A percentile compares a stretch with the other conserved stretches of the same genome.
phyloP scores from a whole-genome alignment of 208 protist species.

The Vickermania spadyakhi region DNA sequence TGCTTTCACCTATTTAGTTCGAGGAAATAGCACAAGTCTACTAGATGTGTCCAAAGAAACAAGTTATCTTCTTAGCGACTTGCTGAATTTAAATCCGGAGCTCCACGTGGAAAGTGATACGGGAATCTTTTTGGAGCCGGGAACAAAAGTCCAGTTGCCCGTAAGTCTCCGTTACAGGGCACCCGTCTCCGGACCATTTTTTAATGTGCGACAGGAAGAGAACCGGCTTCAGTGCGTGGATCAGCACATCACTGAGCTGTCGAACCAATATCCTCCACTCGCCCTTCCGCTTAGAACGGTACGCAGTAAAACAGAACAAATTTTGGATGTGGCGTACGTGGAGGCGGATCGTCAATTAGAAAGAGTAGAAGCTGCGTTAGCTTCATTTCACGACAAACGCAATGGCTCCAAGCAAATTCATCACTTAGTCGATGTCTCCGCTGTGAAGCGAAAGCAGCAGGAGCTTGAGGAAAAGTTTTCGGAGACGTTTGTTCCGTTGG shows the following conservation, averaged over 20 bases:
- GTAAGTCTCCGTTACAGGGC: conserved; percentile 8
- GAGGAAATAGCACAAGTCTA: background rate
- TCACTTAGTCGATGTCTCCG: conserved; percentile 45
- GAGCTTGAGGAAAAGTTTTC: too few species aligned
- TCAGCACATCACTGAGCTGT: conserved; percentile 16
- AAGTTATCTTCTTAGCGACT: conserved; percentile 19
- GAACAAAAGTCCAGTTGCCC: conserved; percentile 41
- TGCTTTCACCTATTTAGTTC: background rate
- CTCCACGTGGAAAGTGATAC: conserved; percentile 18
- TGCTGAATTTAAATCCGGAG: conserved; percentile 38
- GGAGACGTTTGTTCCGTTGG: too few species aligned
- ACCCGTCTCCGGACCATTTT: conserved; percentile 19
- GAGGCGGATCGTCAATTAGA: conserved; percentile 52
- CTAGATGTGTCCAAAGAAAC: background rate
- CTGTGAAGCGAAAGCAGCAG: too few species aligned
- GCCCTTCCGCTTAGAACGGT: conserved; percentile 34
- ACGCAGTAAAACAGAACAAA: conserved; percentile 37
- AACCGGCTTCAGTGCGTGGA: conserved; percentile 28
- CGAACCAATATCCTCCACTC: background rate
- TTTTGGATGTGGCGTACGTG: conserved; percentile 23
- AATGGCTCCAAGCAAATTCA: conserved; percentile 16
- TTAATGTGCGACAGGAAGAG: conserved; percentile 37
- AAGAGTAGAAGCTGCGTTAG: conserved; percentile 14
- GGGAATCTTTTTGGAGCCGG: conserved; percentile 19
- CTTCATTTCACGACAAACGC: conserved; percentile 16